Evolutionary conservation across 768 basidiomycete genomes (phyloP).

Genomic region (Lyophyllum decastes): DNA sequence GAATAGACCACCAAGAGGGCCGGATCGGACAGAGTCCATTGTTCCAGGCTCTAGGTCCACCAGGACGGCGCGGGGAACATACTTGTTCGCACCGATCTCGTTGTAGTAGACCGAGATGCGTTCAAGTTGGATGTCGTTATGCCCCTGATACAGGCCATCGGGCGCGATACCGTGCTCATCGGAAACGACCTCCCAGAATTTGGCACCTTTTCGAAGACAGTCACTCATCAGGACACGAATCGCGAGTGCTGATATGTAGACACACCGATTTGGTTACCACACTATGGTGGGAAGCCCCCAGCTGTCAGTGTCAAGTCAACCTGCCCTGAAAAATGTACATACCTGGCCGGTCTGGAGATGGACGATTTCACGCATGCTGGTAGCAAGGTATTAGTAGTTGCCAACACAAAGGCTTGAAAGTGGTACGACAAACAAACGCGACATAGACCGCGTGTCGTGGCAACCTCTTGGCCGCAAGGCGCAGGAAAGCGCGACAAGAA

Average conservation of each 20-base stretch:
- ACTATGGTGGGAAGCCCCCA: constrained; percentile 47
- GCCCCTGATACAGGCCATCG: constrained; percentile 94
- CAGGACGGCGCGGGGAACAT: constrained; percentile 97
- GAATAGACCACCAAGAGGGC: constrained; percentile 90
- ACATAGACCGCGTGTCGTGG: constrained; percentile 31
- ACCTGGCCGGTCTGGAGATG: constrained; percentile 99
- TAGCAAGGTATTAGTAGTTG: constrained; percentile 33
- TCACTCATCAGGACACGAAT: constrained; percentile 20
- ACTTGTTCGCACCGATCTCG: constrained; percentile 93
- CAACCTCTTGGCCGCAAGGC: constrained; percentile 17
- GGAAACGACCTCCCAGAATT: constrained; percentile 97
- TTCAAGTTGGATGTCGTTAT: constrained; percentile 93
- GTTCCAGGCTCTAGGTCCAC: constrained; percentile 98
- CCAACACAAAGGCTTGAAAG: constrained; percentile 27
- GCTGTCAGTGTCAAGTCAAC: constrained; percentile 22
- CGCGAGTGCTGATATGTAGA: constrained; percentile 23
- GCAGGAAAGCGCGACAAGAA: constrained; percentile 8
- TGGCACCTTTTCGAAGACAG: constrained; percentile 62
- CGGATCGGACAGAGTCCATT: constrained; percentile 90
- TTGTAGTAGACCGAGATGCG: constrained; percentile 99
- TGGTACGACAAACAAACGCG: constrained; percentile 51
- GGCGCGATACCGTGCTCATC: constrained; percentile 97
- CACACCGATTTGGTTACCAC: constrained; percentile 99
- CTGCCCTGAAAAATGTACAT: constrained; percentile 22
- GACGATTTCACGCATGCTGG: constrained; percentile 98